Evolutionary conservation across 441 rosid species (phyloP).

Genomic region (Aquilaria agallochum): DNA sequence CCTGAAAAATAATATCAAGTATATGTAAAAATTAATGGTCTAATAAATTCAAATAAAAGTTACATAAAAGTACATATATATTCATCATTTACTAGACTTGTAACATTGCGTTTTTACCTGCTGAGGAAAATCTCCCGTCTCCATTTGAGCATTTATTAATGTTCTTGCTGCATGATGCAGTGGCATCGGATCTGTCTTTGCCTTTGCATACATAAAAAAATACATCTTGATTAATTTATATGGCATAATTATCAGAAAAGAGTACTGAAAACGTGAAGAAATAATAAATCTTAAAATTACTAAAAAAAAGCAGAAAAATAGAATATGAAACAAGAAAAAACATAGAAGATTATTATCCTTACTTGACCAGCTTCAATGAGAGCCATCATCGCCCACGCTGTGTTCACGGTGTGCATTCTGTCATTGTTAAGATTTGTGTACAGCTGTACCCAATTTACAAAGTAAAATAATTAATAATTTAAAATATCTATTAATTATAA

Average conservation of each 20-base stretch:
- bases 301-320: neutral
- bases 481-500: too few relatives aligned
- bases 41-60: too few relatives aligned
- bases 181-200: conserved; percentile 37
- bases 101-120: conserved; percentile 29
- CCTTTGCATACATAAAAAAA: conserved; percentile 19
- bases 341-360: too few relatives aligned
- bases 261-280: too few relatives aligned
- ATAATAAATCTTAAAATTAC: neutral
- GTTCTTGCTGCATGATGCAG: conserved; percentile 49
- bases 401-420: conserved; percentile 23
- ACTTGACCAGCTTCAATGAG: conserved; percentile 28
- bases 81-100: too few relatives aligned
- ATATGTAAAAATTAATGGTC: too few relatives aligned
- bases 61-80: too few relatives aligned
- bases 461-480: too few relatives aligned
- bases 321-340: neutral
- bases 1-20: too few relatives aligned
- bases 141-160: conserved; percentile 42
- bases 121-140: conserved; percentile 66
- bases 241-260: too few relatives aligned
- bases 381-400: conserved; percentile 35
- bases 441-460: neutral
- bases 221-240: too few relatives aligned
- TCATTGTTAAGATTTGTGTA: conserved; percentile 9